Base-by-base conservation (phyloP, 163 green algal genomes). In the Scenedesmus sp. region DNA sequence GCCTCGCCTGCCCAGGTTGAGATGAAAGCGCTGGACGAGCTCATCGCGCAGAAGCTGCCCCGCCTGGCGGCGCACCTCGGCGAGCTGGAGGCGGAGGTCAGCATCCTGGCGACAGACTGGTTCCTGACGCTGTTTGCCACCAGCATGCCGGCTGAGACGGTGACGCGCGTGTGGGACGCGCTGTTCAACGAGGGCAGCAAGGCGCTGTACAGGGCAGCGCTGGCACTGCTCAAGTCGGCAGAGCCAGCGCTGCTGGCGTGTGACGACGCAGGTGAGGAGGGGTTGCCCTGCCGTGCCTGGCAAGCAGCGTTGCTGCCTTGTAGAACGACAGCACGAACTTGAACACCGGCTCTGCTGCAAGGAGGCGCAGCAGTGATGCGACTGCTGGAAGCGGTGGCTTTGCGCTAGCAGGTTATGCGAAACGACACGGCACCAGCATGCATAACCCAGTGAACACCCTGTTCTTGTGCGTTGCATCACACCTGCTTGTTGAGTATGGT, bases 181-280 rank as follows among this genome's bases (percentile, higher is more conserved):
- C 92, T 99, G 68, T 94, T 99, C 35, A 92, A 93, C 65, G 97
- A 99, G 90, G 97, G 97, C 0, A 93, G 95, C 73, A 99, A 99
- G 94, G 65, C 97, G 40, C 91, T 98, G 56, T 98, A 96, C 92
- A 94, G 97, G 0, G 93, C 98, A 20, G 94, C 95, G 9, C 93
- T 98, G 86, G 97, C 96, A 20, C 92, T 98, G 92, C 92, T 98
- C 10, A 97, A 96, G 92, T 92, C 94, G 2, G 83, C 95, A 53
- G 96, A 99, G 91, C 85, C 89, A 3, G 42, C 82, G 82, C 94
- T 99, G 73, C 93, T 99, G 70, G 30, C 85, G 4, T 92, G 88
- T 40, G 92, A 94, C 87, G 94, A 96, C 68, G 88, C 92, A 79
- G 93, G 94, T 95, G n/a, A 18, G 72, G 56, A 70, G 56, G 6